phyloP scores from a whole-genome alignment of 2,329 filamentous ascomycete genomes.

The Aspergillus alliaceus region DNA sequence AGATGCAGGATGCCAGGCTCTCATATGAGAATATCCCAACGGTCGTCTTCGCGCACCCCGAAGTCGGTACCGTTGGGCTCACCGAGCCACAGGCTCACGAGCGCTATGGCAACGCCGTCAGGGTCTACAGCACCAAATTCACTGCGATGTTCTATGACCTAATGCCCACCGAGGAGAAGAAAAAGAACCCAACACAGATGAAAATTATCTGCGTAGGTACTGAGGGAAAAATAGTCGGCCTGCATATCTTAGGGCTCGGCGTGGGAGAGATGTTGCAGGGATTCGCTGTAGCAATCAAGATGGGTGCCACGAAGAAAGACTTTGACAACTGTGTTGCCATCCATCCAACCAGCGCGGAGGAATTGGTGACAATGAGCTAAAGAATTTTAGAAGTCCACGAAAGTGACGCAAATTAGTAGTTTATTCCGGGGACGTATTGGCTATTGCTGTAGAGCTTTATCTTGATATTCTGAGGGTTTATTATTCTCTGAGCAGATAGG shows the following conservation, averaged over 20 bases:
- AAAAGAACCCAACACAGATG: conserved; percentile 51
- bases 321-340: conserved; percentile 76
- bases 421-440: no score
- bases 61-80: conserved; percentile 51
- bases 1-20: conserved; percentile 45
- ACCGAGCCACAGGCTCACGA: conserved; percentile 51
- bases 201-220: conserved; percentile 51
- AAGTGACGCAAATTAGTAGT: no score
- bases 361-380: conserved; percentile 59
- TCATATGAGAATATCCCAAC: conserved; percentile 54
- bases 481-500: no score
- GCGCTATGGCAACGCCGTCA: conserved; percentile 51
- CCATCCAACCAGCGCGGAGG: conserved; percentile 74
- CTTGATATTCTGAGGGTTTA: no score
- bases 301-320: conserved; percentile 76
- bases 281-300: conserved; percentile 75
- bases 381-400: no score
- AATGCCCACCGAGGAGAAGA: conserved; percentile 49
- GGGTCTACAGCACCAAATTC: conserved; percentile 52
- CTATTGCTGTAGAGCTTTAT: no score
- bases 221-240: conserved; percentile 52
- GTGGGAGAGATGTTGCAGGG: conserved; percentile 70
- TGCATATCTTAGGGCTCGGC: conserved; percentile 50
- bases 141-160: conserved; percentile 51
- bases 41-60: conserved; percentile 54